A percentile compares a stretch with the other conserved stretches of the same genome.
phyloP scores from a whole-genome alignment of 805 yeast genomes.

The Yarrowia sp. region DNA sequence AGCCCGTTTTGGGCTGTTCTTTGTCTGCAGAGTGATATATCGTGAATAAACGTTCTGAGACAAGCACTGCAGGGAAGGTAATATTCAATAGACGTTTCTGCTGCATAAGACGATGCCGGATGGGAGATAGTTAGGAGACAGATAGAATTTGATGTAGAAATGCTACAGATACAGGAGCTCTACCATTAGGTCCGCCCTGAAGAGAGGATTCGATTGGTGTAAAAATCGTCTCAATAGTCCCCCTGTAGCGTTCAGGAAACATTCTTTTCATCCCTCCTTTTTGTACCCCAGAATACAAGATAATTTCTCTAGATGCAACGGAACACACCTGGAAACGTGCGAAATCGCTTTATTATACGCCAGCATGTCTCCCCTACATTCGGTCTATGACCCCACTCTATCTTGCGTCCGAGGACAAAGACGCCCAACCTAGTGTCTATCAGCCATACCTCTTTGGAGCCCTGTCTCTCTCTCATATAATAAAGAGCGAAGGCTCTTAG shows the following conservation, averaged over 20 bases:
- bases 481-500: background rate
- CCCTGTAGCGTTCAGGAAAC: too few species aligned
- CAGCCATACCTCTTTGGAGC: background rate
- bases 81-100: slow-evolving; percentile 7
- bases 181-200: background rate
- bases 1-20: background rate
- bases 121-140: background rate
- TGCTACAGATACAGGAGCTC: background rate
- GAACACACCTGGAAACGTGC: background rate
- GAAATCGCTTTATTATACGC: background rate
- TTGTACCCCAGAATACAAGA: background rate
- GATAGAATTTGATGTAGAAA: background rate
- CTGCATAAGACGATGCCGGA: background rate
- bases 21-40: background rate
- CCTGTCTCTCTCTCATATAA: background rate
- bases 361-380: background rate
- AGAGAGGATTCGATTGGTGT: background rate
- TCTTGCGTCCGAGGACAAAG: slow-evolving; percentile 2
- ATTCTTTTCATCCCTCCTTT: too few species aligned
- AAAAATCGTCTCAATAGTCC: too few species aligned
- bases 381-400: background rate
- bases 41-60: background rate
- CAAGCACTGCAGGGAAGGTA: slow-evolving; percentile 23
- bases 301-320: background rate
- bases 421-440: background rate